A percentile compares a stretch with the other conserved stretches of the same genome.
Conservation (phyloP, 106 monocot genomes). For the Acanthochlamys bracteata region DNA sequence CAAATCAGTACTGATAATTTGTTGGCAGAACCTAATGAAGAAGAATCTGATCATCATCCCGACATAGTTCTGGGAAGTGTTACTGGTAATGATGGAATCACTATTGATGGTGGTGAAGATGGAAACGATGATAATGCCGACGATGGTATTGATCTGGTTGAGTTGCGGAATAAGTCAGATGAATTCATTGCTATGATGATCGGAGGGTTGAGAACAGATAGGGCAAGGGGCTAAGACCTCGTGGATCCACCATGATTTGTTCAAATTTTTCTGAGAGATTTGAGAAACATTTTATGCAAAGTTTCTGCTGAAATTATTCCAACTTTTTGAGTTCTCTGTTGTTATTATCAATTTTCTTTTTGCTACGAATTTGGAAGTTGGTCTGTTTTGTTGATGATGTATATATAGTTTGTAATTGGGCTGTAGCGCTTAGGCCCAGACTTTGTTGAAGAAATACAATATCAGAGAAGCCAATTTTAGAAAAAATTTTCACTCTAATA, state of each 20-base stretch:
- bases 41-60: too few relatives aligned
- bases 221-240: not conserved
- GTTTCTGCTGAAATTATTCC: too few relatives aligned
- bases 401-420: not conserved
- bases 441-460: not conserved
- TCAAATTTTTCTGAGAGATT: too few relatives aligned
- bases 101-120: not conserved
- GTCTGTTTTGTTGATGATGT: not conserved
- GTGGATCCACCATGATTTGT: not conserved
- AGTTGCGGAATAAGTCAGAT: not conserved
- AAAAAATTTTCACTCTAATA: too few relatives aligned
- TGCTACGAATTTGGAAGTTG: too few relatives aligned
- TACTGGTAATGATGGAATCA: not conserved
- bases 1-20: too few relatives aligned
- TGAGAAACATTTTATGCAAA: too few relatives aligned
- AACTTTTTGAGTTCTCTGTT: too few relatives aligned
- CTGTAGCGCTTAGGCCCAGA: not conserved
- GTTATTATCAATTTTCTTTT: too few relatives aligned
- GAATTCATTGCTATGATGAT: slow-evolving; percentile 1
- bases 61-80: too few relatives aligned
- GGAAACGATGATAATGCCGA: not conserved
- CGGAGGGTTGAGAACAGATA: not conserved
- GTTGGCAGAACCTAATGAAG: too few relatives aligned
- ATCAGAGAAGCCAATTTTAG: not conserved
- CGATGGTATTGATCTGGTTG: not conserved